Base-by-base conservation (phyloP, 495 filamentous ascomycete genomes). In the Lasiosphaeria miniovina region DNA sequence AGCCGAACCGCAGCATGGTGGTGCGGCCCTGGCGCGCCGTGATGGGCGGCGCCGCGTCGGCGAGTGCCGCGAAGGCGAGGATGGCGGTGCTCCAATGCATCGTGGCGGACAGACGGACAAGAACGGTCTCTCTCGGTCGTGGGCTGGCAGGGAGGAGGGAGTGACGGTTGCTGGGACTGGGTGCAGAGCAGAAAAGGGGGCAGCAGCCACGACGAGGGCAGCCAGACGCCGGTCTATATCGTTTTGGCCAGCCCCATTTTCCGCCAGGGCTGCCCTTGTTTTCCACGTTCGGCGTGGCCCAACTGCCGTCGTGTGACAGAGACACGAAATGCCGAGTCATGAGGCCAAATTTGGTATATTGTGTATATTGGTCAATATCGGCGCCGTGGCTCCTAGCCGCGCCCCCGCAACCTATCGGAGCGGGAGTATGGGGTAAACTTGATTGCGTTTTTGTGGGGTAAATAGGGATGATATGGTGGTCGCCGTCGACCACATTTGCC, bases 1-100 rank as follows among this genome's bases (percentile, higher is more conserved):
- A 80, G 14, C 73, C 75, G 65, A 80, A 80, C 15, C 77, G 75
- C 49, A 80, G 61, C 76, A 79, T 79, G 53, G 73, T 77, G n/a
- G 65, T 43, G 34, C 58, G 51, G 31, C 43, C 41, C 36, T 59
- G 57, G 49, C 71, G 55, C 38, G 55, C 66, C 45, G 70, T 63
- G 53, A 61, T 54, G 0, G 15, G 43, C 43, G 75, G 75, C 9
- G 68, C 67, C 57, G 75, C 74, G 55, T 73, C 68, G 58, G 64
- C 72, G 57, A 74, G 54, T 31, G 74, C 73, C 58, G 75, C 50
- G 40, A 78, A 54, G 58, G 67, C 61, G 65, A 77, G 66, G 45
- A 77, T 55, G 34, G 70, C 57, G 52, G 69, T 51, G 49, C 11
- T 58, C 74, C 72, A 75, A 55, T 68, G 65, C 75, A 78, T 78